Evolutionary conservation across 2,329 filamentous ascomycete genomes (phyloP), one percentile per base, ranked within the genome.

Genomic region (Fusarium continuum): DNA sequence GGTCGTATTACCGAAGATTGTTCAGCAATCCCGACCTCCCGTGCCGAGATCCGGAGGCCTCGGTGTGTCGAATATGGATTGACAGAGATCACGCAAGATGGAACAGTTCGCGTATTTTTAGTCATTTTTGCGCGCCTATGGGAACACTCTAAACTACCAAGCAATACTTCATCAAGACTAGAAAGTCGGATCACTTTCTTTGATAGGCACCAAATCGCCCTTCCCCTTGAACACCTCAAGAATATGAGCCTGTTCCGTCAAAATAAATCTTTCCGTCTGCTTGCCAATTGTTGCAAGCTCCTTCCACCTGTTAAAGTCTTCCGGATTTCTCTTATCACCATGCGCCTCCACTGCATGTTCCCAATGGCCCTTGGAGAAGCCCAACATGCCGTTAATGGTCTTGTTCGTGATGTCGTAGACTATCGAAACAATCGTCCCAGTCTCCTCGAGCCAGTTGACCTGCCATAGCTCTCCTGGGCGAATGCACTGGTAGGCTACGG

Each of bases 361-460:
- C 85, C 84, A 87, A 59, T 87, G 84, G 0, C 81, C 83, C 65
- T 82, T 80, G 0, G 80, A 84, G 60, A 87, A 87, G 0, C 76
- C 81, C 6, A 87, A 67, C 63, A 86, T 65, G 0, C 83, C 85
- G 0, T 80, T 83, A 36, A 87, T 79, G 19, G 73, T 80, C 48
- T 76, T 73, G 7, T 77, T 72, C 1, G 74, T 67, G 32, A 87
- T 85, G 55, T 87, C 84, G 62, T 83, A 87, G 2, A 86, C 82
- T 0, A 85, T 70, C 2, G 81, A 85, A 49, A 80, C 81, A 2
- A 87, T 78, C 0, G 83, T 86, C 0, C 84, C 85, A 0, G 84
- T 87, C 72, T 87, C 84, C 55, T 87, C 83, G 2, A 87, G 78
- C 84, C 84, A 87, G 56, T 84, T 86, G 61, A 82, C 80, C 65